Percentiles rank a stretch among this genome's conserved stretches.
Evolutionary conservation across 169 alveolate genomes (phyloP).

Genomic region (Besnoitia besnoiti): DNA sequence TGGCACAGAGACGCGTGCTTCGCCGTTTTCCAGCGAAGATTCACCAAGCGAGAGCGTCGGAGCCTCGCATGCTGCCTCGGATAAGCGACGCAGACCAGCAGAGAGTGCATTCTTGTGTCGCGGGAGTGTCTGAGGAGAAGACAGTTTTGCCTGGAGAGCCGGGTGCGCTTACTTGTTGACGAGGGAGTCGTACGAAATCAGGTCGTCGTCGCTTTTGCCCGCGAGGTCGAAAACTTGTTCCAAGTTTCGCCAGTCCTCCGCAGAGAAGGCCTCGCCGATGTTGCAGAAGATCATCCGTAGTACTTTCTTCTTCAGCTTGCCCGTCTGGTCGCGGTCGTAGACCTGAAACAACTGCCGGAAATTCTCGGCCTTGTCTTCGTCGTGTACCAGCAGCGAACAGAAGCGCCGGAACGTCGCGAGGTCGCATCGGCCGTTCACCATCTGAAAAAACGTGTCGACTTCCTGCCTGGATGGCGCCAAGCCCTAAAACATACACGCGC

Average conservation of each 20-base stretch:
- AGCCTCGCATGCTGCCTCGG: not conserved
- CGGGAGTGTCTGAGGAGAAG: no score
- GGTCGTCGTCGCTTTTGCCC: not conserved
- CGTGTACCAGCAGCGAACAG: not conserved
- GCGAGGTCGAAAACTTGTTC: slow-evolving; percentile 3
- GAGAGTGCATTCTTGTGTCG: no score
- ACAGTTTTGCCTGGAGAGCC: not conserved
- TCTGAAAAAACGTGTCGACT: not conserved
- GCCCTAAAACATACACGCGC: not conserved
- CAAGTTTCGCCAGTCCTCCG: not conserved
- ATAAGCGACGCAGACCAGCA: not conserved
- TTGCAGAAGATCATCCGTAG: not conserved
- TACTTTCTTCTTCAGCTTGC: not conserved
- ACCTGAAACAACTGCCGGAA: slow-evolving; percentile 7
- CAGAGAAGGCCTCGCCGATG: not conserved
- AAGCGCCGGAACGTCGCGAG: slow-evolving; percentile 13
- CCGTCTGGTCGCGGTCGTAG: slow-evolving; percentile 4
- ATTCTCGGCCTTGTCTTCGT: not conserved
- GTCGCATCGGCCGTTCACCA: slow-evolving; percentile 8
- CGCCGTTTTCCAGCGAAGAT: no score
- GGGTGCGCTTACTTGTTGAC: not conserved
- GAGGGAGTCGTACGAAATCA: not conserved
- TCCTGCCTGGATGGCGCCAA: slow-evolving; percentile 3
- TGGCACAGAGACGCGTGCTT: no score
- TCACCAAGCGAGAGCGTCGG: not conserved